phyloP scores from a whole-genome alignment of 2,329 filamentous ascomycete species.

The Colletotrichum siamense region DNA sequence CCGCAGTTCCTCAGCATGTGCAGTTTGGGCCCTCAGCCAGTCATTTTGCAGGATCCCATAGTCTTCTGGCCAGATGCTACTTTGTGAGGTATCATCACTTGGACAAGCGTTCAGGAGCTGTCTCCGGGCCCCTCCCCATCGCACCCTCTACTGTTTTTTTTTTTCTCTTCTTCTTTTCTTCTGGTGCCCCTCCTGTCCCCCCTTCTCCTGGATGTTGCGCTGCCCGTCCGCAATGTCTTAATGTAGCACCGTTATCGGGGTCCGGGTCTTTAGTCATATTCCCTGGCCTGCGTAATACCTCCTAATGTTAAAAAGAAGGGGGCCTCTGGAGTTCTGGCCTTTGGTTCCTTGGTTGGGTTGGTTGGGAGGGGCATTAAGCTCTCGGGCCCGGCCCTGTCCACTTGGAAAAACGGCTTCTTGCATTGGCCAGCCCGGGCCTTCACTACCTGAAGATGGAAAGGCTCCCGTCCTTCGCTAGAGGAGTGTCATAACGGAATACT shows the following conservation, averaged over 20 bases:
- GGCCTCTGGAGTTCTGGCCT: not conserved
- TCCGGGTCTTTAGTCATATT: not conserved
- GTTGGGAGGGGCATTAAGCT: conserved; percentile 9
- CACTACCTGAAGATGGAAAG: not conserved
- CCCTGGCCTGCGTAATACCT: not conserved
- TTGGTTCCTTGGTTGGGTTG: not conserved
- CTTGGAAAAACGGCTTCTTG: not conserved
- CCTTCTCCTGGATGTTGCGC: not conserved
- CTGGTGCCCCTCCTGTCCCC: not conserved
- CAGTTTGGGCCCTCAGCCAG: not conserved
- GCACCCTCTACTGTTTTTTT: not conserved
- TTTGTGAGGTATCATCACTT: not conserved
- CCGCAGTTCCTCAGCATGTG: not conserved
- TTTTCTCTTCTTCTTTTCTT: not conserved
- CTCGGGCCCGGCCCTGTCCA: not conserved
- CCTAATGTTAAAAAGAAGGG: not conserved
- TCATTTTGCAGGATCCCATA: conserved; percentile 1
- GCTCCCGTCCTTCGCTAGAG: not conserved
- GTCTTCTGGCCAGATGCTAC: not conserved
- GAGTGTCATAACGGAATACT: not conserved
- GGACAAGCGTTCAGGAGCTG: not conserved
- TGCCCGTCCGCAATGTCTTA: not conserved
- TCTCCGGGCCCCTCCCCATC: not conserved
- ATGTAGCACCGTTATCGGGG: not conserved
- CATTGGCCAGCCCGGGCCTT: conserved; percentile 2